phyloP scores from a whole-genome alignment of 306 rosid species.

The Dryas drummondii region DNA sequence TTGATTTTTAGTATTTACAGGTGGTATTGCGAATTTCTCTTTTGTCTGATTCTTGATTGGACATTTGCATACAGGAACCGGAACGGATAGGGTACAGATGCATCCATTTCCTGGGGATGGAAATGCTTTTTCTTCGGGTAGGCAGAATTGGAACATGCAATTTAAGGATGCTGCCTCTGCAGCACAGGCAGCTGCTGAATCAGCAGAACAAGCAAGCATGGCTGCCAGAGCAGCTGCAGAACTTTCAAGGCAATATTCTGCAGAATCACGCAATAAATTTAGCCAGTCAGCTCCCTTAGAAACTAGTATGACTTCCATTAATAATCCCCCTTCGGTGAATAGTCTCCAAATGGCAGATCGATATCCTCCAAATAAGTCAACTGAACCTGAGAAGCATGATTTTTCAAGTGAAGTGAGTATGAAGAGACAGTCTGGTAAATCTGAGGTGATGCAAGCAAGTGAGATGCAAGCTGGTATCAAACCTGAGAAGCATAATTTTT shows the following conservation, averaged over 20 bases:
- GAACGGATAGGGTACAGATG: slow-evolving; percentile 38
- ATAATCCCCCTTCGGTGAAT: slow-evolving; percentile 31
- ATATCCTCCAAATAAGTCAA: slow-evolving; percentile 40
- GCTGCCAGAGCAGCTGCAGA: slow-evolving; percentile 99
- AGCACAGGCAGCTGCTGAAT: slow-evolving; percentile 96
- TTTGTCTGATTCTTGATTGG: background rate
- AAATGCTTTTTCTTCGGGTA: slow-evolving; percentile 33
- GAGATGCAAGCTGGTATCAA: slow-evolving; percentile 32
- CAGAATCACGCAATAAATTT: slow-evolving; percentile 40
- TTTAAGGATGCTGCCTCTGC: slow-evolving; percentile 96
- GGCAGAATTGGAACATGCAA: slow-evolving; percentile 65
- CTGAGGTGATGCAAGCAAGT: slow-evolving; percentile 30
- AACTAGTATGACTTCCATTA: slow-evolving; percentile 29
- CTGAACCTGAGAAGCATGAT: slow-evolving; percentile 40
- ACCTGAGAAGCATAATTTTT: slow-evolving; percentile 32
- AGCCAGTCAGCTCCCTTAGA: slow-evolving; percentile 37
- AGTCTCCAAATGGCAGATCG: slow-evolving; percentile 36
- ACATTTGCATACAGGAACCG: slow-evolving; percentile 41
- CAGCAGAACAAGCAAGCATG: slow-evolving; percentile 87
- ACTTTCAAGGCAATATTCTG: slow-evolving; percentile 70
- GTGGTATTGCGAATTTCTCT: background rate
- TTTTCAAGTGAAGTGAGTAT: slow-evolving; percentile 25
- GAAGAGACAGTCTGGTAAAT: slow-evolving; percentile 39
- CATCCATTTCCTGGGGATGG: slow-evolving; percentile 45
- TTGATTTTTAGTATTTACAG: background rate